phyloP scores from a whole-genome alignment of 2,329 filamentous ascomycete genomes.

The Epichloe glyceriae region DNA sequence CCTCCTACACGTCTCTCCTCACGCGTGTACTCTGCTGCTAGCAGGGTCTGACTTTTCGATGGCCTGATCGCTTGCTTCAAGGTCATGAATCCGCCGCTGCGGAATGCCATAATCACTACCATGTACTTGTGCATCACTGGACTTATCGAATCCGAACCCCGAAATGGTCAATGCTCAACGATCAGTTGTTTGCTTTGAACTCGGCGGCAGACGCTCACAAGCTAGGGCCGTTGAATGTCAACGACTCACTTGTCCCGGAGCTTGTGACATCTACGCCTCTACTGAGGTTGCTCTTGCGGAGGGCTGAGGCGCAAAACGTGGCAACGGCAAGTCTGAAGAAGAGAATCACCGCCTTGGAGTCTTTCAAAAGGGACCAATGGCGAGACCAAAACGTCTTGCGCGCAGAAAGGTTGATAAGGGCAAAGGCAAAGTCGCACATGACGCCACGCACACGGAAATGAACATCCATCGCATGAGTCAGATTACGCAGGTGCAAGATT shows the following conservation, averaged over 20 bases:
- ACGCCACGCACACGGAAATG: conserved; percentile 33
- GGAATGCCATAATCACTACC: conserved; percentile 57
- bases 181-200: conserved; percentile 74
- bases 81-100: conserved; percentile 48
- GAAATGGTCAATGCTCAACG: conserved; percentile 63
- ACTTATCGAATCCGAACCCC: conserved; percentile 53
- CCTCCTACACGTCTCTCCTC: conserved; percentile 48
- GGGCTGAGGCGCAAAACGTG: conserved; percentile 34
- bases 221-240: conserved; percentile 38
- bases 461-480: conserved; percentile 75
- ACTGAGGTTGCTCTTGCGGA: conserved; percentile 46
- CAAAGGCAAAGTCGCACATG: conserved; percentile 35
- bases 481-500: conserved; percentile 80
- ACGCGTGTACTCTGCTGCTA: conserved; percentile 51
- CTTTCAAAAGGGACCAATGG: conserved; percentile 45
- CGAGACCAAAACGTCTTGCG: conserved; percentile 35
- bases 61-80: conserved; percentile 54
- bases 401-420: conserved; percentile 52
- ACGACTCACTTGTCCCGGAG: conserved; percentile 66
- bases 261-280: conserved; percentile 71
- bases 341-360: conserved; percentile 46
- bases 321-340: conserved; percentile 44
- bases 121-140: conserved; percentile 64
- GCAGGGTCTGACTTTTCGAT: conserved; percentile 84
- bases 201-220: conserved; percentile 53